Conservation (phyloP, 768 basidiomycete species). For the Calocera viscosa region DNA sequence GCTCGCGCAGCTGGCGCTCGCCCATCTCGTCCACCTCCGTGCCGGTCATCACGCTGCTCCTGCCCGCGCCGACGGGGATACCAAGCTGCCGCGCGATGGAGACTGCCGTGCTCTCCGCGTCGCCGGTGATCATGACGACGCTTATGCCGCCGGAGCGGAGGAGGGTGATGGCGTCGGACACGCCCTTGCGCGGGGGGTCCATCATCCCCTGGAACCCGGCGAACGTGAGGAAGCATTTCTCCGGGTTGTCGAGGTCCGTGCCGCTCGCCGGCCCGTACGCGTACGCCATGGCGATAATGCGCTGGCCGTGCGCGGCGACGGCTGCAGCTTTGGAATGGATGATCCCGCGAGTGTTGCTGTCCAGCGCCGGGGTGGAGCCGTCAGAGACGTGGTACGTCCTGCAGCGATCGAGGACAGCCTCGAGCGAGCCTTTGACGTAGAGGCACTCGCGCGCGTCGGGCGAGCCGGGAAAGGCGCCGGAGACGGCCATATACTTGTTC, state of each 20-base stretch:
- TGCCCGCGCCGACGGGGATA: conserved; percentile 39
- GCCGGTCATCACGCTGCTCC: conserved; percentile 50
- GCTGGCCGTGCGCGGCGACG: conserved; percentile 62
- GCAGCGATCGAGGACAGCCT: conserved; percentile 73
- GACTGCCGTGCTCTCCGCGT: conserved; percentile 80
- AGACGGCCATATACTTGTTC: conserved; percentile 84
- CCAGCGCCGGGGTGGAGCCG: conserved; percentile 72
- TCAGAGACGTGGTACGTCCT: conserved; percentile 82
- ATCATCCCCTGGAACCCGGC: conserved; percentile 91
- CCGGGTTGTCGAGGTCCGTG: conserved; percentile 14
- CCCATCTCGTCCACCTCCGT: conserved; percentile 74
- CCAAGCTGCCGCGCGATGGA: conserved; percentile 81
- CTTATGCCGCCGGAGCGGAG: conserved; percentile 80
- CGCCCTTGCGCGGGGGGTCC: conserved; percentile 87
- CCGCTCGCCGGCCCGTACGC: conserved; percentile 46
- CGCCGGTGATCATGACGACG: conserved; percentile 98
- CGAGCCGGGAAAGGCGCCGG: conserved; percentile 46
- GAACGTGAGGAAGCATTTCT: conserved; percentile 47
- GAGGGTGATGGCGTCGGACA: conserved; percentile 74
- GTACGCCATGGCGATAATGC: conserved; percentile 87
- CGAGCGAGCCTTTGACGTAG: conserved; percentile 88
- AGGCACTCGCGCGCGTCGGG: conserved; percentile 53
- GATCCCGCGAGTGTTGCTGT: conserved; percentile 50
- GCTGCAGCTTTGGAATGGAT: conserved; percentile 60
- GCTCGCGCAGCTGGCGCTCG: conserved; percentile 66